Percentiles rank a stretch among this genome's conserved stretches.
Conservation (phyloP, 164 flowering plant genomes). For the Dillenia suffruticosa region DNA sequence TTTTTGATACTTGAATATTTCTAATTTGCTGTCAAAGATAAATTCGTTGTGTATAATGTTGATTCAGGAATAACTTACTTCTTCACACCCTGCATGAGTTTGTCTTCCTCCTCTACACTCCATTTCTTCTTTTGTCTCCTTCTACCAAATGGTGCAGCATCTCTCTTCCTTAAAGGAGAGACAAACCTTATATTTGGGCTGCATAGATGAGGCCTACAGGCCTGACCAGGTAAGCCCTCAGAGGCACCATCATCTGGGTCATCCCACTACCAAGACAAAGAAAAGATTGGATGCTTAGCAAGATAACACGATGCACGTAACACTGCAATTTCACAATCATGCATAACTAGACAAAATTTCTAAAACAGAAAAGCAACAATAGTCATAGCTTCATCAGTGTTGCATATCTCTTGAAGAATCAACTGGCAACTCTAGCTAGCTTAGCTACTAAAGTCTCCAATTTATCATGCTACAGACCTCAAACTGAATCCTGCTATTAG, state of each 20-base stretch:
- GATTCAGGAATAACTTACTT: slow-evolving; percentile 30
- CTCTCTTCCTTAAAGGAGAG: slow-evolving; percentile 50
- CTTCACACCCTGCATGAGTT: slow-evolving; percentile 51
- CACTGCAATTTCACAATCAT: neutral
- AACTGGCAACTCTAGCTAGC: neutral
- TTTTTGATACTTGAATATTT: neutral
- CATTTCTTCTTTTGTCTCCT: slow-evolving; percentile 51
- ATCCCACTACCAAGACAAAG: slow-evolving; percentile 44
- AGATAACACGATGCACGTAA: neutral
- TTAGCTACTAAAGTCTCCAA: no score
- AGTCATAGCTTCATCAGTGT: no score
- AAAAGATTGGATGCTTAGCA: neutral
- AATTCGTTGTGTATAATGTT: neutral
- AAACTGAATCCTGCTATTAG: no score
- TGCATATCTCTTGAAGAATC: neutral
- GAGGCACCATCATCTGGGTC: slow-evolving; percentile 34
- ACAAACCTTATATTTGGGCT: slow-evolving; percentile 28
- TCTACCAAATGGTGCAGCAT: slow-evolving; percentile 13
- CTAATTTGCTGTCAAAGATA: neutral
- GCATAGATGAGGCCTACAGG: slow-evolving; percentile 25
- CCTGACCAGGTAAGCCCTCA: slow-evolving; percentile 19
- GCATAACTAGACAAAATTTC: neutral
- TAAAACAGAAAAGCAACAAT: no score
- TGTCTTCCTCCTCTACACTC: slow-evolving; percentile 69
- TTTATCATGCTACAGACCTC: neutral